A percentile compares a stretch with the other conserved stretches of the same genome.
phyloP scores from a whole-genome alignment of 2,329 filamentous ascomycete genomes.

The Davidsoniella australis region DNA sequence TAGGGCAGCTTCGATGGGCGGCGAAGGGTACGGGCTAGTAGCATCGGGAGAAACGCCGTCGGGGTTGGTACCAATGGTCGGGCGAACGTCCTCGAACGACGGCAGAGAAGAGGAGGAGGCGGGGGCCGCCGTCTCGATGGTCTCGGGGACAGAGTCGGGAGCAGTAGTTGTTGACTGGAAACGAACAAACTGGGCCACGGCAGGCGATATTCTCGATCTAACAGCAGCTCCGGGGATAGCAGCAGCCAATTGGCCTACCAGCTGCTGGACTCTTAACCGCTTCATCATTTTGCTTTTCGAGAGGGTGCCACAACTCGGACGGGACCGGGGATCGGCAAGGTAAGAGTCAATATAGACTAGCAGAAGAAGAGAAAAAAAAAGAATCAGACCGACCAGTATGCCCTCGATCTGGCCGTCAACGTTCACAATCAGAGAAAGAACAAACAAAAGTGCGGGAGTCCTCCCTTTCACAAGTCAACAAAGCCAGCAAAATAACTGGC shows the following conservation, averaged over 20 bases:
- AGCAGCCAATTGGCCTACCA: constrained; percentile 13
- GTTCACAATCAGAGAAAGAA: neutral
- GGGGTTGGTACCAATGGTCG: constrained; percentile 17
- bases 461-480: neutral
- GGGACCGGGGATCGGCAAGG: neutral
- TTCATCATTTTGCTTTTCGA: constrained; percentile 11
- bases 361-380: neutral
- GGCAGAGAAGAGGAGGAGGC: constrained; percentile 12
- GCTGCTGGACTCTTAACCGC: constrained; percentile 12
- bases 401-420: neutral
- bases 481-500: neutral
- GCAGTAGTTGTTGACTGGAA: constrained; percentile 21
- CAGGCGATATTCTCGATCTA: constrained; percentile 2
- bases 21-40: constrained; percentile 43
- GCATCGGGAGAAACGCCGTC: constrained; percentile 20
- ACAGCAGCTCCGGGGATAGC: constrained; percentile 6
- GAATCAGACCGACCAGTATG: neutral
- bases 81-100: constrained; percentile 11
- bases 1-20: constrained; percentile 46
- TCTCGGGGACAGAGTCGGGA: constrained; percentile 16
- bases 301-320: neutral
- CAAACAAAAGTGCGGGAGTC: neutral
- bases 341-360: constrained; percentile 2
- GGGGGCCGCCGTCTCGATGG: constrained; percentile 14
- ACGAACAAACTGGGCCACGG: constrained; percentile 13